Conservation (phyloP, 192 early-diverging fungal species). For the Geosiphon pyriformis region DNA sequence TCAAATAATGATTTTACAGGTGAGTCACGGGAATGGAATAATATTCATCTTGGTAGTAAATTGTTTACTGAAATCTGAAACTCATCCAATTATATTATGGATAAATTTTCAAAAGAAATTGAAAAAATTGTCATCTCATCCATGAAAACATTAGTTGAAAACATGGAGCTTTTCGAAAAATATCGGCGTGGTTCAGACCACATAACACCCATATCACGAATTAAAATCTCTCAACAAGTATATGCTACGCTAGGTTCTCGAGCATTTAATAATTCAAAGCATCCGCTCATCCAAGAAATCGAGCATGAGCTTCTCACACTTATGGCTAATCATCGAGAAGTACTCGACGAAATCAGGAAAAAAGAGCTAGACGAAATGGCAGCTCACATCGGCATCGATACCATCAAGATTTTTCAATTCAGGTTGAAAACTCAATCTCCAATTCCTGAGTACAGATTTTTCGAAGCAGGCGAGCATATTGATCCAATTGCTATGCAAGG, state of each 20-base stretch:
- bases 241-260: not conserved
- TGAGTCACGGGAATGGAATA: not conserved
- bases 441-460: not conserved
- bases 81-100: not conserved
- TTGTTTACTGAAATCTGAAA: no score
- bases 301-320: not conserved
- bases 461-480: not conserved
- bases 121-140: not conserved
- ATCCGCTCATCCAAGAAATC: not conserved
- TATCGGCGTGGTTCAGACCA: not conserved
- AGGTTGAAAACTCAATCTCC: not conserved
- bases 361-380: not conserved
- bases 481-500: constrained; percentile 1
- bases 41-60: no score
- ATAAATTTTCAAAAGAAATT: not conserved
- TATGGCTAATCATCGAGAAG: not conserved
- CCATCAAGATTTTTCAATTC: constrained; percentile 4
- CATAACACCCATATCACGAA: not conserved
- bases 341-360: not conserved
- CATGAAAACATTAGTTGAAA: not conserved
- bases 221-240: constrained; percentile 9
- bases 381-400: not conserved
- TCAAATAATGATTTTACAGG: not conserved
- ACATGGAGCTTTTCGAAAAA: not conserved
- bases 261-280: not conserved